Base-by-base conservation (phyloP, 2,329 filamentous ascomycete genomes). In the Exophiala spinifera region DNA sequence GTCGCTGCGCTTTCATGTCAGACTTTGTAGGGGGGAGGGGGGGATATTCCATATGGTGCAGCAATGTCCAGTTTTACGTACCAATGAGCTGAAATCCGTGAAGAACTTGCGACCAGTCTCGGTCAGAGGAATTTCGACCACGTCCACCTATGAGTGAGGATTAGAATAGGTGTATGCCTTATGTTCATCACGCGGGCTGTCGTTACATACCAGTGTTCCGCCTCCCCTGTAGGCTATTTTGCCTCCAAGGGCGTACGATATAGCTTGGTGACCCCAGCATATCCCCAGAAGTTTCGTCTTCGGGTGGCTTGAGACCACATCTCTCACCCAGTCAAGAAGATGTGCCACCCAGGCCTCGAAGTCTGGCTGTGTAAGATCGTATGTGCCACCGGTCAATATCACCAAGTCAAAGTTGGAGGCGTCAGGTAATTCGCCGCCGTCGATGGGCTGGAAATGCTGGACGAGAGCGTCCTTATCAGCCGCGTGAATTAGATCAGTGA, bases 191-290 rank as follows among this genome's bases (percentile, higher is more conserved):
- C n/a, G n/a, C 4, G 42, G 7, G 42, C n/a, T 43, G 21, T 44
- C 2, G 19, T 4, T 17, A n/a, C 39, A 34, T 36, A 44, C 48
- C 48, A 50, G 15, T n/a, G 25, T 33, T 11, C 48, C 48, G n/a
- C 39, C 48, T 44, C 44, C n/a, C 36, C 48, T 21, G 11, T 43
- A 43, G 7, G 21, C 39, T 19, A 50, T 37, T 14, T 39, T 50
- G 28, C 48, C 48, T 33, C 48, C 48, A 10, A 50, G 15, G 15
- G 67, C 71, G 15, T 69, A 61, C 3, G 64, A 63, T 37, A 75
- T 71, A 7, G 71, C 74, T 61, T 77, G 74, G 61, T 77, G 74
- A 11, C 74, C 74, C 74, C 74, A 77, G 60, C 70, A 72, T n/a
- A 73, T 68, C 5, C 70, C 70, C 4, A 69, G 55, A 4, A 73